phyloP scores from a whole-genome alignment of 192 early-diverging fungal species.

The Coemansia sp. region DNA sequence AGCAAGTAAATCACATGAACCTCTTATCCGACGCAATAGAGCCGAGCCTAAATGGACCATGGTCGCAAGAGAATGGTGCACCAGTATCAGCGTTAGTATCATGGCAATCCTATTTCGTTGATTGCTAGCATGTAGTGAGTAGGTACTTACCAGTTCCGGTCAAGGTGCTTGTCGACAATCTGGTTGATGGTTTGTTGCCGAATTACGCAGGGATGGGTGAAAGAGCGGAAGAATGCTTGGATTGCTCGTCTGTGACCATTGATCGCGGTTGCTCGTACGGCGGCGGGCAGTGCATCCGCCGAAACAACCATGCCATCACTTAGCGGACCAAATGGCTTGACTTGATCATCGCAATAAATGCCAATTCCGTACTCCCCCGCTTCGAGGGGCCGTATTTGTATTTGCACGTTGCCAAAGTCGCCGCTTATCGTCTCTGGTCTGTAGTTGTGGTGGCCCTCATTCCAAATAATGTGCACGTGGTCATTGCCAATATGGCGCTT shows the following conservation, averaged over 20 bases:
- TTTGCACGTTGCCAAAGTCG: conserved; percentile 96
- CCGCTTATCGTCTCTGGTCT: conserved; percentile 88
- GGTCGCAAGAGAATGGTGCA: neutral
- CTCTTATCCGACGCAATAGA: neutral
- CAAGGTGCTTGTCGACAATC: conserved; percentile 33
- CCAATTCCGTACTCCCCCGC: conserved; percentile 60
- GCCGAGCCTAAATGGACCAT: neutral
- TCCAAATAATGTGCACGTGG: conserved; percentile 98
- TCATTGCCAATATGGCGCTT: conserved; percentile 99
- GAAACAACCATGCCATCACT: conserved; percentile 77
- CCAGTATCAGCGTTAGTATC: neutral
- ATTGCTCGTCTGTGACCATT: conserved; percentile 56
- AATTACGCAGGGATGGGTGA: conserved; percentile 36
- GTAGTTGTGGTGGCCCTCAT: conserved; percentile 89
- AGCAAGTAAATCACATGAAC: neutral
- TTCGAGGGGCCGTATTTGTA: conserved; percentile 79
- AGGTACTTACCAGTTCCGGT: conserved; percentile 23
- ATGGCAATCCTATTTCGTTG: neutral
- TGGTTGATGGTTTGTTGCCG: conserved; percentile 42
- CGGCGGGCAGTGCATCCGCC: conserved; percentile 64
- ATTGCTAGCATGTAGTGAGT: neutral
- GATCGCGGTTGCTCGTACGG: conserved; percentile 81
- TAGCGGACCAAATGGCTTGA: conserved; percentile 86
- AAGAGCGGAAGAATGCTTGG: conserved; percentile 31
- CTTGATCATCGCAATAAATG: conserved; percentile 62